Base-by-base conservation (phyloP, 345 rosid species). In the Eucalyptus shirleyi region DNA sequence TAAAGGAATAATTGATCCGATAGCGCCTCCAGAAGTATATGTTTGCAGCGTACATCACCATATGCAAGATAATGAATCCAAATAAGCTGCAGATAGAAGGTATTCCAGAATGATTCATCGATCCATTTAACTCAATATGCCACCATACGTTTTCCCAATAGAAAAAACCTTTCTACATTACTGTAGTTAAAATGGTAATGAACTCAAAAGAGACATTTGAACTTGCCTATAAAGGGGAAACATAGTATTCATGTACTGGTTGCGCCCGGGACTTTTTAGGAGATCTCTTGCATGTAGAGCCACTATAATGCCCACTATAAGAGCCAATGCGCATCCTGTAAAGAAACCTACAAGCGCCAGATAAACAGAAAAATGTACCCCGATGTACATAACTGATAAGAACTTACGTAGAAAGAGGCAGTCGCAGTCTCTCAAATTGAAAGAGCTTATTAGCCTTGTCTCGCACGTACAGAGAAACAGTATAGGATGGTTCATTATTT, bases 141-240 rank as follows among this genome's bases (percentile, higher is more conserved):
- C 62, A 24, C 62, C 62, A 56, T 24, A 26, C 30, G 62, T 56
- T 56, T 56, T 56, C 67, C 67, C n/a, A 60, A 60, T 28, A 60
- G 67, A 60, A 60, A 60, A 60, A 3, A 65, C 10, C 77, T 15
- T 14, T 65, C 34, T 65, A 65, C 8, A 65, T 65, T 14, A 15
- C 77, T 5, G 67, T 16, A 65, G 77, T n/a, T 65, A 11, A n/a
- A n/a, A 65, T 16, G 40, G 40, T 65, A 65, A n/a, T 65, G 40
- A 65, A 65, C 40, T n/a, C 40, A 15, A 65, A 65, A 65, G 47
- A 44, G 88, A 53, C 80, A 44, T 77, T 88, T 86, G 34, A 65
- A 65, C 42, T 92, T 93, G 88, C 97, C 98, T 95, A 93, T 96
- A 96, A 89, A 96, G 97, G 9, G 96, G 96, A 91, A 95, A 93